Evolutionary conservation across 257 asterid species (phyloP), one percentile per base, ranked within the genome.

Genomic region (Salvia hispanica): DNA sequence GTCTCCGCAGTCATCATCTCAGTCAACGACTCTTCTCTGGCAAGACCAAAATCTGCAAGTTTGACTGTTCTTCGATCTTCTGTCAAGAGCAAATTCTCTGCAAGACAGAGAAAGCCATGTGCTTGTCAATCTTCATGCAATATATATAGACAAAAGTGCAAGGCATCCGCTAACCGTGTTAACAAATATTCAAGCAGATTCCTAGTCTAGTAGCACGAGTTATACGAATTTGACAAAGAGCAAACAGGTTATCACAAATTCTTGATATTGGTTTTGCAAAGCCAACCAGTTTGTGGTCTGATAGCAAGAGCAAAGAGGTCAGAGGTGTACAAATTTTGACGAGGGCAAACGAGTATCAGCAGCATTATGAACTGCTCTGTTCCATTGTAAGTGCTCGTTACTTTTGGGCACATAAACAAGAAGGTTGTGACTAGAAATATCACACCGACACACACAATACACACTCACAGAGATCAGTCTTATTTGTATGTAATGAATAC

Each of bases 1-100:
- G 99, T 93, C 84, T 93, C 99, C 16, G 99, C 99, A 16, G 99
- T 93, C 99, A 93, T 93, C 99, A 93, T 93, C 84, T 93, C 97
- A 14, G 99, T 93, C 87, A 93, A 74, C 3, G 99, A 79, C 79
- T 93, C 99, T 81, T 93, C 97, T 81, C 99, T 87, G 55, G 99
- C 99, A 84, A 93, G 81, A 62, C 99, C 99, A 69, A 93, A 93
- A 80, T 93, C 99, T 1, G 95, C 99, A 40, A 93, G 88, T 80
- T 93, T 90, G 28, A 93, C 79, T 7, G 95, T 90, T 76, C 81
- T 85, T 39, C 80, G 82, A 71, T 93, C 99, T 40, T 82, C 95
- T 7, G 96, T 88, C 83, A 93, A 81, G 45, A 93, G 95, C 89
- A 93, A 79, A 78, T 93, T 93, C 65, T 93, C 98, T 93, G 86